Percentiles rank a stretch among this genome's conserved stretches.
Evolutionary conservation across 352 stramenopile genomes (phyloP).

Genomic region (Phytopythium delawarense): DNA sequence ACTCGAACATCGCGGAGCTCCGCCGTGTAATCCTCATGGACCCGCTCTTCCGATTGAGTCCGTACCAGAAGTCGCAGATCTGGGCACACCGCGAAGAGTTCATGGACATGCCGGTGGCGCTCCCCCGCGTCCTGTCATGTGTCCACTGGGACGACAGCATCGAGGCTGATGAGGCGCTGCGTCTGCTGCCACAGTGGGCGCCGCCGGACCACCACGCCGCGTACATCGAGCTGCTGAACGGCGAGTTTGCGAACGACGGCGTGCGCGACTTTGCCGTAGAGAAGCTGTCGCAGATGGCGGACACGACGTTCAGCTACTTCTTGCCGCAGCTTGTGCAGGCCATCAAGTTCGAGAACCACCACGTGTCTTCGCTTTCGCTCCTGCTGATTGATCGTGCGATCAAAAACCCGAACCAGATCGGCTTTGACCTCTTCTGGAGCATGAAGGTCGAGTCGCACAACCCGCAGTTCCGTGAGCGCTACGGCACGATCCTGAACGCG

Average conservation of each 20-base stretch:
- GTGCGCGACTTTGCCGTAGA: conserved; percentile 73
- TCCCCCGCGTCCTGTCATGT: conserved; percentile 79
- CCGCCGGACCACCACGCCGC: conserved; percentile 70
- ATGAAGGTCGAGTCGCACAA: conserved; percentile 89
- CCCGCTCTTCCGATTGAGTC: conserved; percentile 73
- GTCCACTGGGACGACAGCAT: conserved; percentile 75
- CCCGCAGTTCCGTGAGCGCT: conserved; percentile 71
- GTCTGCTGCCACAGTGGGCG: conserved; percentile 66
- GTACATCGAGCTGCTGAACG: conserved; percentile 81
- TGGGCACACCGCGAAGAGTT: conserved; percentile 83
- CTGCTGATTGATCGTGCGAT: conserved; percentile 86
- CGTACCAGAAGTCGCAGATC: conserved; percentile 80
- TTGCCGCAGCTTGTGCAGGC: conserved; percentile 87
- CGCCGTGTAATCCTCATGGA: conserved; percentile 80
- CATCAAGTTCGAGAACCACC: conserved; percentile 88
- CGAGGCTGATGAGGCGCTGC: conserved; percentile 64
- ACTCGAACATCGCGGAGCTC: conserved; percentile 56
- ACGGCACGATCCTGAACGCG: conserved; percentile 75
- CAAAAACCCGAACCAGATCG: conserved; percentile 86
- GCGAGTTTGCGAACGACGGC: conserved; percentile 69
- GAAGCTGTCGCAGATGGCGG: conserved; percentile 80
- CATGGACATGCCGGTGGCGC: conserved; percentile 57
- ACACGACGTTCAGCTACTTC: conserved; percentile 86
- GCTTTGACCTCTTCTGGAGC: conserved; percentile 88
- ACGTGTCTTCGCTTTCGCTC: conserved; percentile 68